A percentile compares a stretch with the other conserved stretches of the same genome.
These are phyloP conservation scores for Diaporthe sp. DNA, from an alignment of 2,329 filamentous ascomycete species.

Conservation along the genomic window DNA sequence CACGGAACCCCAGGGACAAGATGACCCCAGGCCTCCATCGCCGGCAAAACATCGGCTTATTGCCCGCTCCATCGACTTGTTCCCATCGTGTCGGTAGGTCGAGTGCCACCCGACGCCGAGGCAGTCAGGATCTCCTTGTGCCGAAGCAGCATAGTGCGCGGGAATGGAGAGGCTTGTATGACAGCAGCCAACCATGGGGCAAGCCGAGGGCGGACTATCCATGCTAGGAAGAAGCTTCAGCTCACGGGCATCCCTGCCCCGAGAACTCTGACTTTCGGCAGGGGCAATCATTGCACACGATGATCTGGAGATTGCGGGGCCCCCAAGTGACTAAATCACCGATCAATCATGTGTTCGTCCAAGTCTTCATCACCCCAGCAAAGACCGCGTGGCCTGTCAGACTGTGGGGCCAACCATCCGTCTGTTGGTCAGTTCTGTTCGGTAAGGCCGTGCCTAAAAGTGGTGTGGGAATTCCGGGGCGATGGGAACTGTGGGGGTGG, in stretches of 20 bases:
- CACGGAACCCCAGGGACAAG: neutral
- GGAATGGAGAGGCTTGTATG: slow-evolving; percentile 11
- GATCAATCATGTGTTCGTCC: slow-evolving; percentile 28
- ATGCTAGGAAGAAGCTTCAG: neutral
- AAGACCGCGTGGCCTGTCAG: slow-evolving; percentile 18
- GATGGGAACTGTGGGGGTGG: slow-evolving; percentile 17
- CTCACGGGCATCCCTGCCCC: slow-evolving; percentile 5
- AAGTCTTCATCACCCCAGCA: slow-evolving; percentile 15
- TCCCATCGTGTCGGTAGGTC: slow-evolving; percentile 26
- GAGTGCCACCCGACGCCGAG: slow-evolving; percentile 15
- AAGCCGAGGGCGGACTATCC: neutral
- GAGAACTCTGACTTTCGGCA: slow-evolving; percentile 12
- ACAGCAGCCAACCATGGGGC: neutral
- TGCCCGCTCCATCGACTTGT: neutral
- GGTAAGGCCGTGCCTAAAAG: slow-evolving; percentile 4
- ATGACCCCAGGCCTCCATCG: neutral
- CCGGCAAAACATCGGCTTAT: slow-evolving; percentile 11
- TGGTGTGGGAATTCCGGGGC: slow-evolving; percentile 24
- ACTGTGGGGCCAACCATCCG: neutral
- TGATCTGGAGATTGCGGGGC: slow-evolving; percentile 29
- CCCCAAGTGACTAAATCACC: slow-evolving; percentile 5
- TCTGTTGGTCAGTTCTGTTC: neutral
- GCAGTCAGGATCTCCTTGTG: neutral
- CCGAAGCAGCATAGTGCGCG: neutral
- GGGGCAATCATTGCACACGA: neutral